These are phyloP conservation scores for Cladophialophora yegresii DNA, from an alignment of 2,329 filamentous ascomycete genomes.

Conservation along the genomic window DNA sequence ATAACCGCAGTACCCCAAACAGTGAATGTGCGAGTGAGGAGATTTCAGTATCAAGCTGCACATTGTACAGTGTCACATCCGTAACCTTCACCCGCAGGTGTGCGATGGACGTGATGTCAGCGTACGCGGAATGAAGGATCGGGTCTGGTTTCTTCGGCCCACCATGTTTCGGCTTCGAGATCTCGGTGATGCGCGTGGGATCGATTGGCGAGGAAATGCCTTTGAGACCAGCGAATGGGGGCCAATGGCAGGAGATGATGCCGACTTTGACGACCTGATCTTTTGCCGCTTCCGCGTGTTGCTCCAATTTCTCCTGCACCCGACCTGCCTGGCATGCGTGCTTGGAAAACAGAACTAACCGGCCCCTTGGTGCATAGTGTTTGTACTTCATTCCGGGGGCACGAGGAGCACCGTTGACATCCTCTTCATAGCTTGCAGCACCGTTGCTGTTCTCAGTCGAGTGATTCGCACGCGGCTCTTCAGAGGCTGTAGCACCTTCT, in stretches of 20 bases:
- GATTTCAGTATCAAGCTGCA: conserved; percentile 70
- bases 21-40: conserved; percentile 79
- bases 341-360: conserved; percentile 70
- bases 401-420: conserved; percentile 58
- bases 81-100: not conserved
- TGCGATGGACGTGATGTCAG: conserved; percentile 11
- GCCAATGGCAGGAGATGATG: conserved; percentile 36
- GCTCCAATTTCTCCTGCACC: conserved; percentile 20
- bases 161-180: not conserved
- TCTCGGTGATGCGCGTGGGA: not conserved
- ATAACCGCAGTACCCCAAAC: conserved; percentile 81
- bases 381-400: conserved; percentile 99
- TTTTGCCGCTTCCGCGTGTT: conserved; percentile 37
- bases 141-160: not conserved
- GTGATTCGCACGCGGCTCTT: not conserved
- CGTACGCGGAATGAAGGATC: conserved; percentile 13
- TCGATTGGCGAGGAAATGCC: not conserved
- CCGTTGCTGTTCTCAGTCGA: not conserved
- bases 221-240: conserved; percentile 36
- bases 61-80: conserved; percentile 60
- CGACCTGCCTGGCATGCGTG: conserved; percentile 37
- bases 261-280: conserved; percentile 42
- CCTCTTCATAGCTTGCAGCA: conserved; percentile 20
- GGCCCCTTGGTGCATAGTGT: conserved; percentile 90
- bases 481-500: conserved; percentile 6